Conservation (phyloP, 225 moss, liverwort and hornwort species). For the Bryoerythrophyllum caledonicum region DNA sequence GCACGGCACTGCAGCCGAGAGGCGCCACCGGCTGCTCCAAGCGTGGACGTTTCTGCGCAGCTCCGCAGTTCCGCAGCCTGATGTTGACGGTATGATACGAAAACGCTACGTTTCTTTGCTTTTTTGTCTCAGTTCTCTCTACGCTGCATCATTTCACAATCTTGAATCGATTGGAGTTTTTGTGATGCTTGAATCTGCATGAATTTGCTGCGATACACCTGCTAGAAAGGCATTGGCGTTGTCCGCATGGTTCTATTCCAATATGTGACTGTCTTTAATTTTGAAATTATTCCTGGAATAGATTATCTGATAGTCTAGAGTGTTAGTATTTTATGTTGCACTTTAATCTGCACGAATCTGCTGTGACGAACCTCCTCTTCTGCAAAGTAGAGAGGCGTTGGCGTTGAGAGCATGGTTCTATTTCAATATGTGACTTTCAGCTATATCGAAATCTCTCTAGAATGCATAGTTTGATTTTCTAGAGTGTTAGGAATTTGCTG, state of each 20-base stretch:
- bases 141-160: background rate
- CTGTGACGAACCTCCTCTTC: background rate
- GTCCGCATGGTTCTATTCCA: too few relatives aligned
- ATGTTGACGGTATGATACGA: conserved; percentile 23
- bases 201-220: too few relatives aligned
- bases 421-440: background rate
- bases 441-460: background rate
- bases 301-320: background rate
- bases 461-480: too few relatives aligned
- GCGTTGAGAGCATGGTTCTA: too few relatives aligned
- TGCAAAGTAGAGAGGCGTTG: background rate
- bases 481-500: too few relatives aligned
- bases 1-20: conserved; percentile 52
- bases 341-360: background rate
- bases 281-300: background rate
- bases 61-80: conserved; percentile 28
- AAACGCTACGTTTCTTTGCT: background rate
- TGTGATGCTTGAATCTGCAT: background rate
- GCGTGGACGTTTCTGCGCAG: conserved; percentile 57
- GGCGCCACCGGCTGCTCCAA: conserved; percentile 39
- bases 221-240: too few relatives aligned
- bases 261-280: background rate
- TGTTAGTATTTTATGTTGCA: background rate
- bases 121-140: background rate
- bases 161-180: background rate